Percentiles rank a stretch among this genome's conserved stretches.
Evolutionary conservation across 2,329 filamentous ascomycete genomes (phyloP).

Genomic region (Pseudogymnoascus pannorum): DNA sequence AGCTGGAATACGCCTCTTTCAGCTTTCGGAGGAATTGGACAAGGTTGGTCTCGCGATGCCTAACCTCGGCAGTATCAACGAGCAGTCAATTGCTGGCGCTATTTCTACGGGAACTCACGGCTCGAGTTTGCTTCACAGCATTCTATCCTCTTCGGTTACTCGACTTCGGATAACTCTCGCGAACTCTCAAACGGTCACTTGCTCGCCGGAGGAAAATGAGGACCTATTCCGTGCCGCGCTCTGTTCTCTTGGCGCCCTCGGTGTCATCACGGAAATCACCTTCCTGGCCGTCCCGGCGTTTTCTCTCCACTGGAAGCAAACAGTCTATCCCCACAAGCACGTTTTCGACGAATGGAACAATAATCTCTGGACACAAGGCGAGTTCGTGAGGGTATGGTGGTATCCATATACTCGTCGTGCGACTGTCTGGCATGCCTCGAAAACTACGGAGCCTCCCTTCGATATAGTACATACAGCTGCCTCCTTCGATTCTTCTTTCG

Average conservation of each 20-base stretch:
- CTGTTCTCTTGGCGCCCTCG: slow-evolving; percentile 79
- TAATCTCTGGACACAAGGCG: slow-evolving; percentile 71
- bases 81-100: slow-evolving; percentile 86
- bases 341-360: slow-evolving; percentile 66
- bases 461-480: slow-evolving; percentile 48
- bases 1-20: slow-evolving; percentile 76
- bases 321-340: slow-evolving; percentile 60
- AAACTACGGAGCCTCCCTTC: slow-evolving; percentile 55
- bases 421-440: slow-evolving; percentile 83
- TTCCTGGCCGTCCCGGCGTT: slow-evolving; percentile 74
- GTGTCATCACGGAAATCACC: slow-evolving; percentile 84
- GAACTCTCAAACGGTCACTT: slow-evolving; percentile 66
- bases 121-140: slow-evolving; percentile 73
- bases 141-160: slow-evolving; percentile 72
- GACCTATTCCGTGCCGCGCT: slow-evolving; percentile 85
- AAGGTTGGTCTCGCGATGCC: slow-evolving; percentile 74
- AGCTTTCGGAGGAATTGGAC: slow-evolving; percentile 68
- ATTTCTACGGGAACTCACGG: slow-evolving; percentile 93
- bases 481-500: slow-evolving; percentile 76
- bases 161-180: slow-evolving; percentile 74
- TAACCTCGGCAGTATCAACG: slow-evolving; percentile 89
- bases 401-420: slow-evolving; percentile 84
- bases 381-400: slow-evolving; percentile 97
- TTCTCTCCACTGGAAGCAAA: slow-evolving; percentile 81
- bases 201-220: slow-evolving; percentile 57